Base-by-base conservation (phyloP, 805 yeast species). In the Candida glaebosa region DNA sequence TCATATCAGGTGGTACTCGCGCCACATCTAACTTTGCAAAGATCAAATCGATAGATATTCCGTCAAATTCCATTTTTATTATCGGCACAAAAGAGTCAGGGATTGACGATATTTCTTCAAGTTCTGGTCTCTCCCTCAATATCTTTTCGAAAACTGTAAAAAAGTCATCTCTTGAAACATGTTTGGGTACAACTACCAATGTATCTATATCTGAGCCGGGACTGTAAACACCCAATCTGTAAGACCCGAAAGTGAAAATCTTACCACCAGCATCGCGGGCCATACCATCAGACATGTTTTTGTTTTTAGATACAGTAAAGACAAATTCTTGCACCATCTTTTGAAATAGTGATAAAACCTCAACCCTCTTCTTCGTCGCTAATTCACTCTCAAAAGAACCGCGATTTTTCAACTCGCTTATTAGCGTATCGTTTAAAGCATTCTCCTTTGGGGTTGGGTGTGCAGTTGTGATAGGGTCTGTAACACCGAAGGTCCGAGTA, bases 151-250 rank as follows among this genome's bases (percentile, higher is more conserved):
- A 89, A 0, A 87, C 89, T 1, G 76, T 78, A 58, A 93, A 93
- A 58, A 91, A 93, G 61, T 90, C 93, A 18, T 86, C 93, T 48
- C 96, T 76, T 1, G 86, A 74, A 10, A 93, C 96, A 61, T 93
- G 98, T 54, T 91, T 93, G 1, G 99, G 99, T 14, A 87, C 97
- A 19, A 91, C 97, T n/a, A 93, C 87, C 35, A 93, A 68, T 0
- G 98, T 87, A 70, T 93, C 99, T 46, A 93, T 91, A 82, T 93
- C 99, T 0, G 96, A 85, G 1, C 99, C 98, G 0, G 98, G 98
- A 0, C 98, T 98, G 65, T 90, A 88, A 10, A 93, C 99, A 3
- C 99, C 99, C 34, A 93, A 67, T 48, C 96, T 73, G 56, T 90
- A 93, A 1, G 97, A 89, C 1, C 99, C 99, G 67, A 78, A 93